Conservation (phyloP, 2,329 filamentous ascomycete species). For the Helicocarpus griseus region DNA sequence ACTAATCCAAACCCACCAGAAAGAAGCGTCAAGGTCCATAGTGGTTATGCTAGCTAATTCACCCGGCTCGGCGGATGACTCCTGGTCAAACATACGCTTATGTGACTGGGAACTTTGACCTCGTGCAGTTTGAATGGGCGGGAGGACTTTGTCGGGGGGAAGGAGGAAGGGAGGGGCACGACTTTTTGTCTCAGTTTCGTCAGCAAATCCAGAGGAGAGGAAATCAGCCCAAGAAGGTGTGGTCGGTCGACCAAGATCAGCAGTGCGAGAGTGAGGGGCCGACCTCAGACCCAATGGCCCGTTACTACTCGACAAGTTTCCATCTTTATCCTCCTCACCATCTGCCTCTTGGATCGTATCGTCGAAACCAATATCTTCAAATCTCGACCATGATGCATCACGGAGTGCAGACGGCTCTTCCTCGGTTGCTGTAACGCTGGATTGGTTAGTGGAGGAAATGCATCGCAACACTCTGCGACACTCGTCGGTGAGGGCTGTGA, state of each 20-base stretch:
- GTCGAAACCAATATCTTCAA: slow-evolving; percentile 88
- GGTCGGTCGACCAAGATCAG: slow-evolving; percentile 67
- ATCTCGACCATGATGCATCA: slow-evolving; percentile 92
- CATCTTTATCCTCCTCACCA: slow-evolving; percentile 48
- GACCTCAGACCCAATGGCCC: slow-evolving; percentile 49
- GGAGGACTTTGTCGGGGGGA: slow-evolving; percentile 85
- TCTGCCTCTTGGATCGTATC: slow-evolving; percentile 63
- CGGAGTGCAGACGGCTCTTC: slow-evolving; percentile 63
- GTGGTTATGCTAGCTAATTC: slow-evolving; percentile 86
- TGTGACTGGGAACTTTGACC: slow-evolving; percentile 84
- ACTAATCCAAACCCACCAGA: slow-evolving; percentile 99
- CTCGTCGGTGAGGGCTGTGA: slow-evolving; percentile 82
- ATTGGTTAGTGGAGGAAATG: slow-evolving; percentile 83
- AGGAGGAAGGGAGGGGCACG: slow-evolving; percentile 63
- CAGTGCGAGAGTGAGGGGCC: slow-evolving; percentile 57
- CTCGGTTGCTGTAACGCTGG: slow-evolving; percentile 54
- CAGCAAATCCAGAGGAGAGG: slow-evolving; percentile 81
- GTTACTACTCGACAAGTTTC: slow-evolving; percentile 24
- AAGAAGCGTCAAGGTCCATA: slow-evolving; percentile 84
- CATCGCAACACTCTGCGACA: slow-evolving; percentile 82
- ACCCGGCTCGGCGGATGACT: slow-evolving; percentile 67
- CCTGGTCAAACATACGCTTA: slow-evolving; percentile 58
- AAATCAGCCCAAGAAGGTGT: slow-evolving; percentile 99
- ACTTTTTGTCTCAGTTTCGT: slow-evolving; percentile 57
- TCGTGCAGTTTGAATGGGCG: slow-evolving; percentile 62